Base-by-base conservation (phyloP, 1,284 basidiomycete genomes). In the Apiotrichum montevideense region DNA sequence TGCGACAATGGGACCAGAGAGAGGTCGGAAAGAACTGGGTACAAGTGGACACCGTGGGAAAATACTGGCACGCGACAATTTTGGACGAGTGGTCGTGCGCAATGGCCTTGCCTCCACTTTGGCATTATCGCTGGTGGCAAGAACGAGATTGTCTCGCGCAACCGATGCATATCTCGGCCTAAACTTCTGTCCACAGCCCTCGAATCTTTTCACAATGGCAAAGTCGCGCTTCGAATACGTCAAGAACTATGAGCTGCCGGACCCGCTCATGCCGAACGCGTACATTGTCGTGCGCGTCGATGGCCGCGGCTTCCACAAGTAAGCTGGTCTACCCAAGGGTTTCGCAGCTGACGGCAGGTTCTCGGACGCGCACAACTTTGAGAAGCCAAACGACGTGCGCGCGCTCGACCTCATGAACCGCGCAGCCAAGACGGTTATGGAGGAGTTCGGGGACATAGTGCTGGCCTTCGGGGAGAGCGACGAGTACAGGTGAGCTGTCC, bases 391-490 rank as follows among this genome's bases (percentile, higher is more conserved):
- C 75, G 95, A 99, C 75, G 75, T 82, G 40, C 81, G 84, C 15
- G 95, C 94, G 0, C 80, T 99, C 6, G 77, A 86, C 62, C 82
- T 98, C 43, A 98, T 98, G 95, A 94, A 99, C 71, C 82, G 84
- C 57, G 90, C 93, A 0, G 95, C 96, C 0, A 80, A 80, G 62
- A 79, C 84, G 46, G 82, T 96, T 40, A 88, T 98, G 87, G 78
- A 85, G 40, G 85, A 87, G 68, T 87, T 87, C 68, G 82, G 83
- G 46, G 90, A 94, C 70, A 83, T 95, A 52, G 78, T 90, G 6
- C 80, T 94, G 35, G 95, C 83, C 0, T 98, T 96, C 73, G 95
- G 95, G 1, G 90, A 98, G 79, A 95, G 91, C 43, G 96, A 98
- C 75, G 96, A 98, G 76, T 98, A 85, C 77, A 96, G 91, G 91